Percentiles rank a stretch among this genome's conserved stretches.
These are phyloP conservation scores for Ceratocystis lukuohia DNA, from an alignment of 2,329 filamentous ascomycete genomes.

Conservation along the genomic window DNA sequence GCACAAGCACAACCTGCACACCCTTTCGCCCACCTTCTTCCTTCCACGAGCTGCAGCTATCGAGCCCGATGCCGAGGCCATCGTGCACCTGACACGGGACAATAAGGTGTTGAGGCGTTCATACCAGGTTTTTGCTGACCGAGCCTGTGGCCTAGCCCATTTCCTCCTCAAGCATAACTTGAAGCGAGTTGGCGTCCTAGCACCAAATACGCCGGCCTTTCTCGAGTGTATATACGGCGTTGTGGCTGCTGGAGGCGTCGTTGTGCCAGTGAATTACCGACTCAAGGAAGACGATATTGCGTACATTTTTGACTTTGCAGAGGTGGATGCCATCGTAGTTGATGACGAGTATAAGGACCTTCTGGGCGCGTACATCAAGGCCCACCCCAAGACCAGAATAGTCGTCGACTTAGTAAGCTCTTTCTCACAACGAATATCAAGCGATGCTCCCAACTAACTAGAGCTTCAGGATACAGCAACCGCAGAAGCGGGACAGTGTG, in stretches of 20 bases:
- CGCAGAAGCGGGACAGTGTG: conserved; percentile 57
- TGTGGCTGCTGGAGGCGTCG: conserved; percentile 63
- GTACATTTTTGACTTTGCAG: conserved; percentile 81
- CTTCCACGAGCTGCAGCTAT: conserved; percentile 74
- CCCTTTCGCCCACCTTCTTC: conserved; percentile 77
- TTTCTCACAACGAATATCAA: not conserved
- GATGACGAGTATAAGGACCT: conserved; percentile 67
- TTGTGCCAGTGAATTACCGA: conserved; percentile 51
- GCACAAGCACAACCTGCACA: conserved; percentile 51
- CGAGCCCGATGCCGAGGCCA: conserved; percentile 72
- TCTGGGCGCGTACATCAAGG: conserved; percentile 50
- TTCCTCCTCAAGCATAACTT: conserved; percentile 63
- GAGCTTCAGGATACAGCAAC: conserved; percentile 57
- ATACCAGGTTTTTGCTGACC: conserved; percentile 73
- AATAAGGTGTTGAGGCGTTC: conserved; percentile 58
- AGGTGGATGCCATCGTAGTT: conserved; percentile 76
- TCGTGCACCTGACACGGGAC: conserved; percentile 75
- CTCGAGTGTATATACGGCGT: conserved; percentile 83
- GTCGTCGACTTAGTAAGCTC: conserved; percentile 53
- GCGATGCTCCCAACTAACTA: not conserved
- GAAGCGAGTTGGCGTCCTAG: conserved; percentile 70
- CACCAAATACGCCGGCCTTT: conserved; percentile 89
- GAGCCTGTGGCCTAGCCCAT: conserved; percentile 76
- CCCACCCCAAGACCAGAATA: conserved; percentile 51
- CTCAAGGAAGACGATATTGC: conserved; percentile 73